phyloP scores from a whole-genome alignment of 768 basidiomycete genomes.

The Leccinum disarticulatum region DNA sequence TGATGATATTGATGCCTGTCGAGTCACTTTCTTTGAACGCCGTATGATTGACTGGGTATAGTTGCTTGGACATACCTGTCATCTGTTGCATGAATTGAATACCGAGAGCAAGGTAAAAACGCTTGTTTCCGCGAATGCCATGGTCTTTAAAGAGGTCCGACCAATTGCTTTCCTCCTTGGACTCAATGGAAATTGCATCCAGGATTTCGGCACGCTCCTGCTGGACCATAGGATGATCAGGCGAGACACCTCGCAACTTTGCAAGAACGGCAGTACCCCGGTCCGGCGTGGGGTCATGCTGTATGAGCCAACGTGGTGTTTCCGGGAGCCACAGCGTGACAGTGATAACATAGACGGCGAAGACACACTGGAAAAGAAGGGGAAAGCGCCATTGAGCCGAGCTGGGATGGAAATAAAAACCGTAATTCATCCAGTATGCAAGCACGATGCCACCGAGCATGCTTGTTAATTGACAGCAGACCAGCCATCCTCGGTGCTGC shows the following conservation, averaged over 20 bases:
- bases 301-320: constrained; percentile 8
- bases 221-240: constrained; percentile 1
- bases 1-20: constrained; percentile 10
- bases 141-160: constrained; percentile 8
- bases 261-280: constrained; percentile 5
- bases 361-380: constrained; percentile 9
- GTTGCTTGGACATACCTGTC: constrained; percentile 3
- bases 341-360: constrained; percentile 6
- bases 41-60: neutral
- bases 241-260: neutral
- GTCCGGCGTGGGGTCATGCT: constrained; percentile 1
- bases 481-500: constrained; percentile 15
- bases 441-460: constrained; percentile 16
- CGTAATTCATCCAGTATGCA: constrained; percentile 18
- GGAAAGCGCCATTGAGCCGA: constrained; percentile 15
- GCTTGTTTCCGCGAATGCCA: constrained; percentile 6
- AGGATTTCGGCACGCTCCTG: neutral
- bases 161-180: constrained; percentile 7
- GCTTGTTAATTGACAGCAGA: constrained; percentile 15
- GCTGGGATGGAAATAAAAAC: constrained; percentile 12
- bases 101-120: constrained; percentile 9
- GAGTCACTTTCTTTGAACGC: neutral
- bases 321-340: constrained; percentile 9
- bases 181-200: constrained; percentile 7
- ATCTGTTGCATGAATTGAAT: constrained; percentile 15